These are phyloP conservation scores for Patellifolia procumbens DNA, from an alignment of 179 eudicot species.

Conservation along the genomic window DNA sequence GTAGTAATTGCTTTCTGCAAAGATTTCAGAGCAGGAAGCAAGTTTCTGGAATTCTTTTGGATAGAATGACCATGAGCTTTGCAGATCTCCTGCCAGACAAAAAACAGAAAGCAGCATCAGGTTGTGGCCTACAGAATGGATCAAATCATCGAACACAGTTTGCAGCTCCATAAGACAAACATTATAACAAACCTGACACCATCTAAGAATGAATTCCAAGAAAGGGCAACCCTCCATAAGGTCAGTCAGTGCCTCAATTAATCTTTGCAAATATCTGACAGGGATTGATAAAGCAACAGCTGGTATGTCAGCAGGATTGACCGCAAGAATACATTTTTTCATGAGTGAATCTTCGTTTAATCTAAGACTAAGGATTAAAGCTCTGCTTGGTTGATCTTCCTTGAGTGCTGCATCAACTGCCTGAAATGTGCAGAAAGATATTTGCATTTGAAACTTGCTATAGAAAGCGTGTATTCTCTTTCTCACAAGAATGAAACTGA, in stretches of 20 bases:
- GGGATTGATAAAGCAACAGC: slow-evolving; percentile 80
- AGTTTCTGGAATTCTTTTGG: slow-evolving; percentile 71
- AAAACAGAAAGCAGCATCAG: neutral
- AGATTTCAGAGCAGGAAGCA: slow-evolving; percentile 87
- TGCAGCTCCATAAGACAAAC: neutral
- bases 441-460: neutral
- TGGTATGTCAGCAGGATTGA: slow-evolving; percentile 69
- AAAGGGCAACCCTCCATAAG: slow-evolving; percentile 81
- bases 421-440: slow-evolving; percentile 40
- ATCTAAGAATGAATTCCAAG: slow-evolving; percentile 83
- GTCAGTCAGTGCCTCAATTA: slow-evolving; percentile 79
- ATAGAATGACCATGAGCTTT: slow-evolving; percentile 78
- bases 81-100: slow-evolving; percentile 68
- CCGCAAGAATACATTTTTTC: slow-evolving; percentile 71
- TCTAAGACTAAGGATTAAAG: slow-evolving; percentile 83
- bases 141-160: neutral
- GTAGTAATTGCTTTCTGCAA: slow-evolving; percentile 85
- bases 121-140: too few relatives aligned
- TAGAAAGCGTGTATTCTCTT: too few relatives aligned
- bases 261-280: slow-evolving; percentile 73
- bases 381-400: slow-evolving; percentile 74
- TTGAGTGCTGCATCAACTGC: slow-evolving; percentile 82
- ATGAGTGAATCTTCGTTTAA: slow-evolving; percentile 78
- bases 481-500: neutral
- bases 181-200: slow-evolving; percentile 75